Percentiles rank a stretch among this genome's conserved stretches.
Conservation (phyloP, 73 alveolate genomes). For the Paramecium sonneborni region DNA sequence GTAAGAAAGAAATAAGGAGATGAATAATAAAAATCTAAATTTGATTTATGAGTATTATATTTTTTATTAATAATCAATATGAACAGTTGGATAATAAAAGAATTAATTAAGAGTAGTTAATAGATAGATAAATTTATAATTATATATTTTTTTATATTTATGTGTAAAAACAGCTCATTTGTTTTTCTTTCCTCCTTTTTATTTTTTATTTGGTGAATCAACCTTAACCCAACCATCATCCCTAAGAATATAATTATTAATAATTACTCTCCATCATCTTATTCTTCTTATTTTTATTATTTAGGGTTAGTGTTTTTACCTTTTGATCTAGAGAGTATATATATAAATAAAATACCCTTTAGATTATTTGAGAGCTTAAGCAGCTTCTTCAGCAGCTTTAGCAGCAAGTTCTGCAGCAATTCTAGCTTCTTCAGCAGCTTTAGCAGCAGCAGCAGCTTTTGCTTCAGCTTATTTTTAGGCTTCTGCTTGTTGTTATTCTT, state of each 20-base stretch:
- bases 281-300: background rate
- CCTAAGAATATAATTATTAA: background rate
- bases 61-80: background rate
- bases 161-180: slow-evolving; percentile 1
- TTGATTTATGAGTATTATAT: background rate
- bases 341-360: background rate
- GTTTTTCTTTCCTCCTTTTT: slow-evolving; percentile 42
- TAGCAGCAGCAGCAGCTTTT: slow-evolving; percentile 8
- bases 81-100: too few species aligned
- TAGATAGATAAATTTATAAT: too few species aligned
- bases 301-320: background rate
- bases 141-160: too few species aligned
- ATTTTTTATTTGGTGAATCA: slow-evolving; percentile 27
- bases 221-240: slow-evolving; percentile 53
- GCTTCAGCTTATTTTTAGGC: slow-evolving; percentile 8
- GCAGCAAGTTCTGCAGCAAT: background rate
- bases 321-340: background rate
- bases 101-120: too few species aligned
- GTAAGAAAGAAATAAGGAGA: background rate
- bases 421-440: slow-evolving; percentile 32
- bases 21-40: background rate
- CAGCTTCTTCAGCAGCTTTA: slow-evolving; percentile 5
- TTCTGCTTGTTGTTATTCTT: background rate
- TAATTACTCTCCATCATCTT: slow-evolving; percentile 19
- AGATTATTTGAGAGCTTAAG: background rate